A percentile compares a stretch with the other conserved stretches of the same genome.
Evolutionary conservation across 2,329 filamentous ascomycete genomes (phyloP).

Genomic region (Venturia carpophila): DNA sequence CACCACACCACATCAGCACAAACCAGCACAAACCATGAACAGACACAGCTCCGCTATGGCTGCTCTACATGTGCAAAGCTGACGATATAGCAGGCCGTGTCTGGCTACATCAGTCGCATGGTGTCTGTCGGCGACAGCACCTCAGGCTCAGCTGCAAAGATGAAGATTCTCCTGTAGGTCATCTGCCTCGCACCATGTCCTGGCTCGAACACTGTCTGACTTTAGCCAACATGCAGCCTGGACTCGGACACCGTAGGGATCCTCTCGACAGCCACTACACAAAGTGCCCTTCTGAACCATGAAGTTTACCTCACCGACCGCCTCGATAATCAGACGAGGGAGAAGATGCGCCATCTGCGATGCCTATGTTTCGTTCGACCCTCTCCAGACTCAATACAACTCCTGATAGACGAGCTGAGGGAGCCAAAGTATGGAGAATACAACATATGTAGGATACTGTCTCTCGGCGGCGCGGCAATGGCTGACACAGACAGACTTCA

Average conservation of each 20-base stretch:
- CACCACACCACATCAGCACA: background rate
- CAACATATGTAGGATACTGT: constrained; percentile 57
- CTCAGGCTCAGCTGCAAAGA: constrained; percentile 68
- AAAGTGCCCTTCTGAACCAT: constrained; percentile 88
- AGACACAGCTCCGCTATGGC: background rate
- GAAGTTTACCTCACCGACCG: constrained; percentile 98
- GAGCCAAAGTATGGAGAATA: constrained; percentile 98
- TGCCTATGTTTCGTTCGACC: constrained; percentile 91
- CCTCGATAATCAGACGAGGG: constrained; percentile 77
- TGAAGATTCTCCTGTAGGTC: constrained; percentile 77
- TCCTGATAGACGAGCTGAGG: constrained; percentile 87
- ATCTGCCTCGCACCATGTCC: background rate
- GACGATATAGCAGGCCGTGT: constrained; percentile 60
- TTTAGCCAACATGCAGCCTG: constrained; percentile 35
- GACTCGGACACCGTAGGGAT: constrained; percentile 86
- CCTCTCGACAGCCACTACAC: constrained; percentile 89
- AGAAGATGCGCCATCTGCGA: constrained; percentile 96
- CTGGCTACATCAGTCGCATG: constrained; percentile 95
- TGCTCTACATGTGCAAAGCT: background rate
- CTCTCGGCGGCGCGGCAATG: background rate
- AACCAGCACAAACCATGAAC: background rate
- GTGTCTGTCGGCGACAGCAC: constrained; percentile 72
- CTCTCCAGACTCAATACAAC: constrained; percentile 84
- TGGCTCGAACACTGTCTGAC: background rate
- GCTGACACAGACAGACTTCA: constrained; percentile 57